Evolutionary conservation across 2,329 filamentous ascomycete species (phyloP).

Genomic region (Arthrobotrys megalospora): DNA sequence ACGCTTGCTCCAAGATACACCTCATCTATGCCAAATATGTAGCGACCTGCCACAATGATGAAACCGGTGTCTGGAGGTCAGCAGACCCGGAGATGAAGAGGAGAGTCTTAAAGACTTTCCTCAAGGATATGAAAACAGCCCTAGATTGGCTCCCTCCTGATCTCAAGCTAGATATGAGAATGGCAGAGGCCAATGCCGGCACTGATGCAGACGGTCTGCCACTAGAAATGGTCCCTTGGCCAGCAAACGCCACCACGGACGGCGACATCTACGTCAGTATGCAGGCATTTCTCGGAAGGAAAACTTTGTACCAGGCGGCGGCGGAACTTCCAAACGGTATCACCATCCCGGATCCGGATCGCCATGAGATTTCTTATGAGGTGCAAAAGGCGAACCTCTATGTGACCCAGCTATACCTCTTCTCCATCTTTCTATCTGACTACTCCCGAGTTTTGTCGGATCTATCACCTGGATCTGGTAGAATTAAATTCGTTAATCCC

Average conservation of each 20-base stretch:
- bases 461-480: slow-evolving; percentile 35
- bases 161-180: slow-evolving; percentile 57
- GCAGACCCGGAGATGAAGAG: slow-evolving; percentile 58
- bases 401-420: slow-evolving; percentile 56
- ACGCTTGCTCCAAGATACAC: slow-evolving; percentile 59
- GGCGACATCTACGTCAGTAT: slow-evolving; percentile 61
- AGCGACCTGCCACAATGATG: slow-evolving; percentile 55
- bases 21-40: slow-evolving; percentile 60
- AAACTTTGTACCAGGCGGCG: slow-evolving; percentile 52
- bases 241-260: slow-evolving; percentile 53
- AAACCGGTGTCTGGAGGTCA: slow-evolving; percentile 58
- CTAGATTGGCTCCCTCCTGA: slow-evolving; percentile 57
- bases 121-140: slow-evolving; percentile 56
- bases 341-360: slow-evolving; percentile 58
- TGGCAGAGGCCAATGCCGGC: slow-evolving; percentile 58
- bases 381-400: slow-evolving; percentile 61
- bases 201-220: slow-evolving; percentile 58
- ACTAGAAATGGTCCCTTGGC: slow-evolving; percentile 57
- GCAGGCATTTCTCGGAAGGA: slow-evolving; percentile 56
- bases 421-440: slow-evolving; percentile 57
- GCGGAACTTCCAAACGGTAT: slow-evolving; percentile 58
- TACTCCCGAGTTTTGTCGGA: slow-evolving; percentile 55
- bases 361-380: slow-evolving; percentile 56
- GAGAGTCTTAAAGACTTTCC: slow-evolving; percentile 57
- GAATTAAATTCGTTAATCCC: slow-evolving; percentile 56